A percentile compares a stretch with the other conserved stretches of the same genome.
Conservation (phyloP, 2,329 filamentous ascomycete genomes). For the Magnaporthales sp. region DNA sequence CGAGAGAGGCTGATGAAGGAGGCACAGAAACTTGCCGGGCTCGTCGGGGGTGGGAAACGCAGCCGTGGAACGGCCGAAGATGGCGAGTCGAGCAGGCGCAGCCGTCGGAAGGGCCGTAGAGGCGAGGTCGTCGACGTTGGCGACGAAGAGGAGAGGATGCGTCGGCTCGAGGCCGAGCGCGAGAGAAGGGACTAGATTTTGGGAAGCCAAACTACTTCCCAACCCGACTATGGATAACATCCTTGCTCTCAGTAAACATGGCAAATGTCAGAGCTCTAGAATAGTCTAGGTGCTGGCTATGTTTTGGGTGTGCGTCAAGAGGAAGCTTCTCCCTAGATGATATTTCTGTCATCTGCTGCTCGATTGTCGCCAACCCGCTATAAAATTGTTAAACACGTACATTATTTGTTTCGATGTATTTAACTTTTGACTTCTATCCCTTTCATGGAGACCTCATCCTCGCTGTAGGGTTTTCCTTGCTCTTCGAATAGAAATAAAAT, state of each 20-base stretch:
- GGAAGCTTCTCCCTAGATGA: background rate
- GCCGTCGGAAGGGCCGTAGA: conserved; percentile 38
- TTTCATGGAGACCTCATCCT: background rate
- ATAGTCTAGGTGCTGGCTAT: background rate
- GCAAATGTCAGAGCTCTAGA: background rate
- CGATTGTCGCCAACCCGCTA: background rate
- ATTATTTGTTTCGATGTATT: background rate
- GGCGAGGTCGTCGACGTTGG: conserved; percentile 38
- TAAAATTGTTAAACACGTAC: background rate
- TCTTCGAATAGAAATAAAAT: background rate
- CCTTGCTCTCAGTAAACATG: background rate
- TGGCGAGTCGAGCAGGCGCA: conserved; percentile 18
- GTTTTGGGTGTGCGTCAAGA: background rate
- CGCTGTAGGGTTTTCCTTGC: background rate
- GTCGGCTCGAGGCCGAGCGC: conserved; percentile 49
- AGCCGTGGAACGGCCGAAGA: conserved; percentile 44
- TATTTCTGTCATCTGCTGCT: background rate
- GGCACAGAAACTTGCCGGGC: conserved; percentile 43
- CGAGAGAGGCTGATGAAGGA: conserved; percentile 60
- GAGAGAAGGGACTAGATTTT: conserved; percentile 23
- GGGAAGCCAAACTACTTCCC: background rate
- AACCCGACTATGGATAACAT: background rate
- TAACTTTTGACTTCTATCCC: background rate
- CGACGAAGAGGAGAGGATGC: conserved; percentile 44
- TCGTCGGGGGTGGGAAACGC: conserved; percentile 36